Evolutionary conservation across 345 rosid species (phyloP).

Genomic region (Litchi chinensis): DNA sequence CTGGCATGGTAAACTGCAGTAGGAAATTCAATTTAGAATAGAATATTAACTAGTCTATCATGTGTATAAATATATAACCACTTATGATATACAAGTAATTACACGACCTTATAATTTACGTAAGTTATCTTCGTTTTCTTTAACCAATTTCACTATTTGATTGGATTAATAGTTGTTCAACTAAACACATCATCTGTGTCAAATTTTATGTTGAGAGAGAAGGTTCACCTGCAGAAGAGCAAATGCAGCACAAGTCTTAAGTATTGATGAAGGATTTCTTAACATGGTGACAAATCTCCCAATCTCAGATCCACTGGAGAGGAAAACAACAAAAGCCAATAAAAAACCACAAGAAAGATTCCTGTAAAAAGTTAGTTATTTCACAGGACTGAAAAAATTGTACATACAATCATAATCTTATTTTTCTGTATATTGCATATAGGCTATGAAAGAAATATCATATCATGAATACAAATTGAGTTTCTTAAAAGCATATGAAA

Average conservation of each 20-base stretch:
- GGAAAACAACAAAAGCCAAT: background rate
- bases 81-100: background rate
- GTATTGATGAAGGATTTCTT: constrained; percentile 35
- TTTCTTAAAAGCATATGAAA: background rate
- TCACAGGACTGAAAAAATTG: background rate
- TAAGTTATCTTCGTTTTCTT: too few relatives aligned
- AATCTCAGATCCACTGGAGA: constrained; percentile 39
- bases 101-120: background rate
- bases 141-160: background rate
- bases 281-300: constrained; percentile 48
- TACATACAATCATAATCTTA: background rate
- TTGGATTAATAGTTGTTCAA: background rate
- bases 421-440: background rate
- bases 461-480: background rate
- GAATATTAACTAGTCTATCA: background rate
- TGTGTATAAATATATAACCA: background rate
- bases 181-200: background rate
- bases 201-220: background rate
- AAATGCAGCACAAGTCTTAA: constrained; percentile 41
- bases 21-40: background rate
- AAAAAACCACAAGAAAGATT: background rate
- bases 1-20: constrained; percentile 43
- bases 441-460: background rate
- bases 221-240: constrained; percentile 47
- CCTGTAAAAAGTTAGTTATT: background rate